Evolutionary conservation across 192 early-diverging fungal genomes (phyloP).

Genomic region (Borealophlyctis nickersoniae): DNA sequence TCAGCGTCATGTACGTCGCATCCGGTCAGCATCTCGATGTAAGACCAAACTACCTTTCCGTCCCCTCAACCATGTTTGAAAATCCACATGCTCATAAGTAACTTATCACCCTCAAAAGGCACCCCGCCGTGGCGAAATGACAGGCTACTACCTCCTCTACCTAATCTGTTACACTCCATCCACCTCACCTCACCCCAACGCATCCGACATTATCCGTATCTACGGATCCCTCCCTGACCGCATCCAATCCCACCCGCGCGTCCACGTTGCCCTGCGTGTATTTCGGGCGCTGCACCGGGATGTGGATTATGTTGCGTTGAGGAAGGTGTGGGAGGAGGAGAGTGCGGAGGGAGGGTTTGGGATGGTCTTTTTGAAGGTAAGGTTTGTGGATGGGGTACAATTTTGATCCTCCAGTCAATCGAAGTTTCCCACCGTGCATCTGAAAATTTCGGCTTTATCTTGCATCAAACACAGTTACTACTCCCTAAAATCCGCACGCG

Average conservation of each 20-base stretch:
- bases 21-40: too few species aligned
- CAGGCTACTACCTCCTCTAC: slow-evolving; percentile 23
- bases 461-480: slow-evolving; percentile 1
- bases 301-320: slow-evolving; percentile 20
- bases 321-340: slow-evolving; percentile 1
- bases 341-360: not conserved
- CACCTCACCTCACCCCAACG: not conserved
- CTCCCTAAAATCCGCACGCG: slow-evolving; percentile 4
- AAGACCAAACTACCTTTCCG: too few species aligned
- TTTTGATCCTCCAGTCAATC: too few species aligned
- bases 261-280: slow-evolving; percentile 14
- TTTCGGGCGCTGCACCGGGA: slow-evolving; percentile 16
- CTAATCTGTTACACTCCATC: slow-evolving; percentile 11
- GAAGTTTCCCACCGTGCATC: too few species aligned
- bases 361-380: too few species aligned
- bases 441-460: too few species aligned
- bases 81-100: too few species aligned
- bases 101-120: too few species aligned
- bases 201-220: not conserved
- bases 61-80: too few species aligned
- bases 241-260: not conserved
- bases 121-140: slow-evolving; percentile 14
- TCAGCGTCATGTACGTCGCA: slow-evolving; percentile 30
- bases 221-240: not conserved
- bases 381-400: too few species aligned